Evolutionary conservation across 495 filamentous ascomycete genomes (phyloP), one percentile per base, ranked within the genome.

Genomic region (Letharia columbiana): DNA sequence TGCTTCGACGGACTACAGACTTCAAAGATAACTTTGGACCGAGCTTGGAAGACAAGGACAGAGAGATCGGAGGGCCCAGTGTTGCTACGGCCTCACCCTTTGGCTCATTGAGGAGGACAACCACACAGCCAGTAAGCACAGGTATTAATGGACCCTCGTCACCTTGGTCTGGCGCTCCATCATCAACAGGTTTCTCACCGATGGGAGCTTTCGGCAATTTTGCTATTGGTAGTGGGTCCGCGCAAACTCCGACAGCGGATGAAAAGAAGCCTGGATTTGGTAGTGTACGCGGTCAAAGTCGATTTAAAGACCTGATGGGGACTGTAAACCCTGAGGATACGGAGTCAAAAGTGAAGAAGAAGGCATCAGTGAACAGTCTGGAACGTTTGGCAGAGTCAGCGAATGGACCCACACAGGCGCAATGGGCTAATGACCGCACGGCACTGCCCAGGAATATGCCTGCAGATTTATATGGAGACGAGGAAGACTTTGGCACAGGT

Each of bases 201-300:
- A 89, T 93, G 79, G 91, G 91, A 37, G 84, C 88, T n/a, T 96
- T 96, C 76, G 91, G 92, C 15, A 92, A 83, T 65, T 96, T 96
- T 72, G 86, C 86, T 13, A 73, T 92, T 33, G 82, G 81, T n/a
- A 72, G 77, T 18, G 72, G 70, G 39, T 65, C 74, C 7, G 75
- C 75, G 20, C 80, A 79, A 49, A 70, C 73, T 49, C 67, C 69
- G 31, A 83, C 85, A 33, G 82, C 86, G 20, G 74, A 77, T 45
- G 90, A 96, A 63, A 94, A 91, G 79, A 82, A 84, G 67, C 68
- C 83, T 47, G 85, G 86, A 3, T 85, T 86, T 72, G 88, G 84
- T 54, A 89, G 84, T 68, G 70, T 84, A 35, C 80, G 90, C 44
- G 86, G 88, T 17, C 89, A 91, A 71, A 96, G 91, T 73, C 84